phyloP scores from a whole-genome alignment of 73 alveolate genomes.

The Uronychia setigera region DNA sequence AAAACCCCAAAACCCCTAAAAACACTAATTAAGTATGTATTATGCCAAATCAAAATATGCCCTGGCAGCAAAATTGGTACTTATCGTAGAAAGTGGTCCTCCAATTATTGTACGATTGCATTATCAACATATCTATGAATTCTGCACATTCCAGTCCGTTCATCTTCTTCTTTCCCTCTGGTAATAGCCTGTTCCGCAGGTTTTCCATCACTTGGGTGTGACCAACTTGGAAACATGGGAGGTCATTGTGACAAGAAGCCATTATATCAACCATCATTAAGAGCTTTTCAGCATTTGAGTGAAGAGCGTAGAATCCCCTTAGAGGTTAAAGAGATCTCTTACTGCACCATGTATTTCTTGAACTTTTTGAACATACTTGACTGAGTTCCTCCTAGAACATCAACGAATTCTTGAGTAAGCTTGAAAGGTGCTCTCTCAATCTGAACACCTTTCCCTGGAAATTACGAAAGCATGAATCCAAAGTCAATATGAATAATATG shows the following conservation, averaged over 20 bases:
- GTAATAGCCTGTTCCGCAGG: conserved; percentile 66
- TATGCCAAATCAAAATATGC: conserved; percentile 41
- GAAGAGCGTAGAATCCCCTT: conserved; percentile 73
- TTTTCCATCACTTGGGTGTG: conserved; percentile 50
- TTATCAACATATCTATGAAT: conserved; percentile 29
- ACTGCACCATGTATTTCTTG: conserved; percentile 53
- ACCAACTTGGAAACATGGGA: conserved; percentile 76
- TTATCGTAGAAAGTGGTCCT: conserved; percentile 57
- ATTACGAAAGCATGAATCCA: conserved; percentile 88
- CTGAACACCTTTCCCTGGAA: conserved; percentile 91
- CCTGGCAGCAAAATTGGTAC: conserved; percentile 54
- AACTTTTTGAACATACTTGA: conserved; percentile 57
- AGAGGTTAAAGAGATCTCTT: not conserved
- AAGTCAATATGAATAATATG: conserved; percentile 93
- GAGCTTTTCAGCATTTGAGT: conserved; percentile 72
- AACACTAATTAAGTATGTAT: too few relatives aligned
- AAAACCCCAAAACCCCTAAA: too few relatives aligned
- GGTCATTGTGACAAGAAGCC: conserved; percentile 67
- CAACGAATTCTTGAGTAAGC: conserved; percentile 79
- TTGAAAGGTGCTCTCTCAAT: conserved; percentile 94
- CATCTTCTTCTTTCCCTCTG: conserved; percentile 32
- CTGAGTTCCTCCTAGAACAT: conserved; percentile 75
- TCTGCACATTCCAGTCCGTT: conserved; percentile 49
- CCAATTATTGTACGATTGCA: conserved; percentile 45
- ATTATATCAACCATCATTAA: conserved; percentile 74